Evolutionary conservation across 129 eudicot species (phyloP), one percentile per base, ranked within the genome.

Genomic region (Scalesia atractyloides): DNA sequence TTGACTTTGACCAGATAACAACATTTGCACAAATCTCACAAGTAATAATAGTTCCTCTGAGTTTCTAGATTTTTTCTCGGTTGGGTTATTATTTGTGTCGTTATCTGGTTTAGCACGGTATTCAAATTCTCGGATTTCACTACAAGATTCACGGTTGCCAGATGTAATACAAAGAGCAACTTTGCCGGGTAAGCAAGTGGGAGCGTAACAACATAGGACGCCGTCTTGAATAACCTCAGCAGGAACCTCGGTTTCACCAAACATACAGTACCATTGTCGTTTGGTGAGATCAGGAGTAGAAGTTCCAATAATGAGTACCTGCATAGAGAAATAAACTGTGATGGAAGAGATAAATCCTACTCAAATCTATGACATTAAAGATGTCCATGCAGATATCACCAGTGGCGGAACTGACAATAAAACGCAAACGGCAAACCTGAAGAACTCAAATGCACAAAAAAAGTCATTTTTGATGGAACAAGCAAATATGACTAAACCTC

Each of bases 241-340:
- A 17, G 99, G 97, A 76, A 95, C 96, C 85, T 95, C 91, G 61
- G 81, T 83, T 73, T 91, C 88, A 67, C 97, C 97, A 82, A 95
- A 88, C 99, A 95, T 90, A 64, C 97, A 95, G 63, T 80, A 70
- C 97, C 96, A 94, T 34, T 78, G 68, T 70, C 66, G 64, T 33
- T 76, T 91, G 48, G 89, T 85, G 26, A 87, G 82, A 70, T 85
- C 87, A 58, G 81, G 79, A 49, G 86, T 74, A 76, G 91, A 95
- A 59, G 85, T 81, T 63, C 99, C 99, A 76, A 95, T 74, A 66
- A 95, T 72, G 51, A 95, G 51, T 49, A 95, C 89, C 99, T 95
- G 90, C 79, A 83, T 26, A 48, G 50, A 67, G 10, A 30, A 30
- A 30, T 30, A 30, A 30, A 30, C 34, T 30, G 34, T 30, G 34